phyloP scores from a whole-genome alignment of 23 red algal genomes.

The Agarophyton chilense region DNA sequence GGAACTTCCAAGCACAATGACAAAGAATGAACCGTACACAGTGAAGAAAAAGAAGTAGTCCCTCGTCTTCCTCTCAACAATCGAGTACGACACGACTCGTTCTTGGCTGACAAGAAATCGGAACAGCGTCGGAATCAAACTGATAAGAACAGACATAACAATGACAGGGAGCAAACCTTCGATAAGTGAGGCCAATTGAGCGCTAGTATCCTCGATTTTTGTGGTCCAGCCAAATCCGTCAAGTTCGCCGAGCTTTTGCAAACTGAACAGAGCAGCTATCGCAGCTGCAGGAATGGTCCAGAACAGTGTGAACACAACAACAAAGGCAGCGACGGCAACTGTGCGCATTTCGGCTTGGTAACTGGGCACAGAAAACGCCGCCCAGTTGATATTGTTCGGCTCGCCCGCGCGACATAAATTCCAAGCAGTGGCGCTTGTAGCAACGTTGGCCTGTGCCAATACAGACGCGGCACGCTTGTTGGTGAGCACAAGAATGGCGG shows the following conservation, averaged over 20 bases:
- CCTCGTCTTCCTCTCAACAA: constrained; percentile 57
- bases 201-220: constrained; percentile 19
- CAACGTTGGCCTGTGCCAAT: constrained; percentile 63
- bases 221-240: constrained; percentile 42
- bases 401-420: constrained; percentile 36
- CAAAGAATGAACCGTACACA: constrained; percentile 59
- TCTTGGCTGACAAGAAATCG: constrained; percentile 40
- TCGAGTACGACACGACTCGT: constrained; percentile 29
- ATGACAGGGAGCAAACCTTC: constrained; percentile 59
- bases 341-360: constrained; percentile 28
- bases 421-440: constrained; percentile 50
- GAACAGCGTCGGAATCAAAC: constrained; percentile 58
- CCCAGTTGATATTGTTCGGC: constrained; percentile 63
- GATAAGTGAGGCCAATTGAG: constrained; percentile 40
- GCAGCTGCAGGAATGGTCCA: constrained; percentile 80
- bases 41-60: constrained; percentile 70
- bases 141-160: constrained; percentile 66
- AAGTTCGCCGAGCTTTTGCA: constrained; percentile 36
- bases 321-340: constrained; percentile 31
- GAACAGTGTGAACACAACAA: constrained; percentile 58
- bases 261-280: constrained; percentile 58
- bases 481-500: constrained; percentile 65
- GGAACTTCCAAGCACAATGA: constrained; percentile 50
- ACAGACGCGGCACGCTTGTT: constrained; percentile 48
- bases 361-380: constrained; percentile 39